These are phyloP conservation scores for Xylariaceae sp. DNA, from an alignment of 2,329 filamentous ascomycete species.

Conservation along the genomic window DNA sequence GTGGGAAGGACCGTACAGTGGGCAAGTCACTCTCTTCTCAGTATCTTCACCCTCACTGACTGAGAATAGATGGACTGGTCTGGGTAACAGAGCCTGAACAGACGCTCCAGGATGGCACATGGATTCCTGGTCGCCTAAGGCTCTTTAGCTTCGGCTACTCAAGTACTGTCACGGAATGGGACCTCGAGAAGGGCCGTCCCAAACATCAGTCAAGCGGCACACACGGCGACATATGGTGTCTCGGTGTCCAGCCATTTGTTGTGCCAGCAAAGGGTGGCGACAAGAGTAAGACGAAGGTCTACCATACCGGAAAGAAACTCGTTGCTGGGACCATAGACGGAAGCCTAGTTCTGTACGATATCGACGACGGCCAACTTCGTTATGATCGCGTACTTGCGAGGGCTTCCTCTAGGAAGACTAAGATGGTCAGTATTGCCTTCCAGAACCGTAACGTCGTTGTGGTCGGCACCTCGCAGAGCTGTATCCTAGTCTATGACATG, in stretches of 20 bases:
- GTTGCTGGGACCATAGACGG: constrained; percentile 91
- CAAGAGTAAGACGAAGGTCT: constrained; percentile 33
- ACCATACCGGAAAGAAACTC: constrained; percentile 62
- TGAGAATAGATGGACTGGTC: constrained; percentile 83
- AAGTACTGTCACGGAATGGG: constrained; percentile 92
- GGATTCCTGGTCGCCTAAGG: constrained; percentile 73
- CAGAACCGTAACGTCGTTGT: constrained; percentile 83
- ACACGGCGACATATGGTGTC: constrained; percentile 96
- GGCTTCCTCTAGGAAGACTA: constrained; percentile 80
- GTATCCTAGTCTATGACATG: constrained; percentile 87
- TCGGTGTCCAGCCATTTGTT: constrained; percentile 76
- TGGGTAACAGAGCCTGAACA: constrained; percentile 90
- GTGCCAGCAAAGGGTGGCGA: constrained; percentile 35
- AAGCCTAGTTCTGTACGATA: constrained; percentile 84
- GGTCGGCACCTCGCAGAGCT: constrained; percentile 94
- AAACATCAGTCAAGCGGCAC: constrained; percentile 86
- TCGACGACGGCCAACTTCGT: constrained; percentile 80
- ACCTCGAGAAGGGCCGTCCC: constrained; percentile 78
- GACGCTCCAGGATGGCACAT: constrained; percentile 65
- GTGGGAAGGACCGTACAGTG: constrained; percentile 72
- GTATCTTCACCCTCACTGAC: constrained; percentile 6
- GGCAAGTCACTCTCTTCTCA: constrained; percentile 17
- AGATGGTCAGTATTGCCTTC: constrained; percentile 90
- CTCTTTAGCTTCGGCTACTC: constrained; percentile 98
- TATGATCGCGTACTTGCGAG: constrained; percentile 79